Evolutionary conservation across 345 rosid species (phyloP).

Genomic region (Diplotaxis tenuifolia): DNA sequence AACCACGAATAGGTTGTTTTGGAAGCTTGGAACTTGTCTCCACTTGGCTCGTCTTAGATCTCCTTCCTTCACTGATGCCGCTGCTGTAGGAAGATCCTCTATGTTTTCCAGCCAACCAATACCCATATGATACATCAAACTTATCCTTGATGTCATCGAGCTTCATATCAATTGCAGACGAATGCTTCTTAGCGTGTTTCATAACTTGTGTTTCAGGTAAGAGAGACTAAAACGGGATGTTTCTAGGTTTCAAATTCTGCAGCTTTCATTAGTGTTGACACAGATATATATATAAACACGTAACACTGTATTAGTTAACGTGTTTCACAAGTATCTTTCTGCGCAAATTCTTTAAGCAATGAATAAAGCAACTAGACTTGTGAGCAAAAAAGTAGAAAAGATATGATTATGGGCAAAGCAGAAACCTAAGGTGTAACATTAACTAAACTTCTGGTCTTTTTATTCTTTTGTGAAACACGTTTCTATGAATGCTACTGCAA

Average conservation of each 20-base stretch:
- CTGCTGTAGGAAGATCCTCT: slow-evolving; percentile 5
- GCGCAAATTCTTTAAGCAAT: slow-evolving; percentile 16
- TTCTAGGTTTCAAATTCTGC: neutral
- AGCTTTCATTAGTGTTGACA: slow-evolving; percentile 8
- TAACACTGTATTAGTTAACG: neutral
- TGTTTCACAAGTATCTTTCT: slow-evolving; percentile 4
- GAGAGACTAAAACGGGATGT: neutral
- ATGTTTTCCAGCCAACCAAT: neutral
- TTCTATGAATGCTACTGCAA: no score
- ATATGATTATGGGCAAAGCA: slow-evolving; percentile 29
- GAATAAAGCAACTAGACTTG: slow-evolving; percentile 14
- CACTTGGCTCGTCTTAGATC: slow-evolving; percentile 4
- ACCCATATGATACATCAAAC: neutral
- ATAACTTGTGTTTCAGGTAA: slow-evolving; percentile 1
- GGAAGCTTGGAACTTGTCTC: slow-evolving; percentile 17
- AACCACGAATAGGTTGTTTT: slow-evolving; percentile 13
- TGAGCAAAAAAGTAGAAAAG: neutral
- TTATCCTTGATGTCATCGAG: accelerated
- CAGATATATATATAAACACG: slow-evolving; percentile 6
- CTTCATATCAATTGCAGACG: neutral
- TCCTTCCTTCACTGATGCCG: neutral
- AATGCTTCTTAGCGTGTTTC: neutral
- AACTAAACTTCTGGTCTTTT: neutral
- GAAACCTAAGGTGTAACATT: slow-evolving; percentile 18
- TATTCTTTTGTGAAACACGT: slow-evolving; percentile 10